These are phyloP conservation scores for Pythium rhizo-oryzae DNA, from an alignment of 352 stramenopile genomes.

Conservation along the genomic window DNA sequence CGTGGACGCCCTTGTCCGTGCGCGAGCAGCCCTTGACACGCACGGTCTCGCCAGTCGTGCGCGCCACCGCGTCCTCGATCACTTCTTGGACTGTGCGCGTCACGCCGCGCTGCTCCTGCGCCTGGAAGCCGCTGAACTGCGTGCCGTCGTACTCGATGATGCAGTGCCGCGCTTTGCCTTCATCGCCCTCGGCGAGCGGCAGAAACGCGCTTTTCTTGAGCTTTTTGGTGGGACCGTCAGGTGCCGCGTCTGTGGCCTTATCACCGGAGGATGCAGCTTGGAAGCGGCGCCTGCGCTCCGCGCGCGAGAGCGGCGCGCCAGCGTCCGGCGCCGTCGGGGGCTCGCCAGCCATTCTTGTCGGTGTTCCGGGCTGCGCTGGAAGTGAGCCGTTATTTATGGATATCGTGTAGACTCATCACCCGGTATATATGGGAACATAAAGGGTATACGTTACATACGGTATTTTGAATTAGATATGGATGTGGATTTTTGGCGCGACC, in stretches of 20 bases:
- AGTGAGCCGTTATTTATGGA: no score
- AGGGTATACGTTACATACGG: no score
- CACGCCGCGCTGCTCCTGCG: constrained; percentile 54
- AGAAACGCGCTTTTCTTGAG: constrained; percentile 45
- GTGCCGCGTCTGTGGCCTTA: background rate
- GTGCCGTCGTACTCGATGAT: constrained; percentile 80
- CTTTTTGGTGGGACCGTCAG: background rate
- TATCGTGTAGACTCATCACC: background rate
- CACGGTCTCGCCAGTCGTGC: constrained; percentile 70
- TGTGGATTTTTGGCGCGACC: background rate
- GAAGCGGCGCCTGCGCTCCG: constrained; percentile 29
- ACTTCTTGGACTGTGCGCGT: constrained; percentile 72
- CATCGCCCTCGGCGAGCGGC: constrained; percentile 27
- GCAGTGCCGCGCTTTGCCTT: constrained; percentile 33
- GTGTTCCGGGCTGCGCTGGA: no score
- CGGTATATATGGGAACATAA: constrained; percentile 4
- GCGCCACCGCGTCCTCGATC: constrained; percentile 70
- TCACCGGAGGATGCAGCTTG: background rate
- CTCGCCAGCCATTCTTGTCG: constrained; percentile 10
- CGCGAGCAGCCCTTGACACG: constrained; percentile 88
- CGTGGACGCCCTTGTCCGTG: constrained; percentile 94
- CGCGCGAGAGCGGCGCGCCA: constrained; percentile 12
- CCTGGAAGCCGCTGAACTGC: constrained; percentile 79
- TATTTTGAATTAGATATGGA: background rate
- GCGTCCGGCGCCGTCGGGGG: background rate